Conservation (phyloP, 1,139 yeast species). For the Suhomyces panamericanus region DNA sequence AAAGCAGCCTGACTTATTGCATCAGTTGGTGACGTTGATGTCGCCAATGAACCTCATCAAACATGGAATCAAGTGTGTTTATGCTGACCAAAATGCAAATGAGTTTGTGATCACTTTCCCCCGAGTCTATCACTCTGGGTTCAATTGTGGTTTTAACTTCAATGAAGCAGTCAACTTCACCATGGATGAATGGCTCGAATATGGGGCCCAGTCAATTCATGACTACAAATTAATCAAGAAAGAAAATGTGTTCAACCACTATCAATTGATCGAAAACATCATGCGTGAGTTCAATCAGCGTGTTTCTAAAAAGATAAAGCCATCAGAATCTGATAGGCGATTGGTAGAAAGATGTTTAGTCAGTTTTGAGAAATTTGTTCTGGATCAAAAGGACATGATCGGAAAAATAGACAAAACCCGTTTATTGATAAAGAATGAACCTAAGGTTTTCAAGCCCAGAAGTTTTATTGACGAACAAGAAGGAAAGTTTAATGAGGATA, state of each 20-base stretch:
- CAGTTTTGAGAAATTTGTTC: conserved; percentile 27
- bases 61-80: conserved; percentile 60
- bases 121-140: conserved; percentile 78
- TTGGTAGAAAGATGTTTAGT: conserved; percentile 27
- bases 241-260: conserved; percentile 58
- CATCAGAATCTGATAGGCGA: conserved; percentile 9
- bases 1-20: conserved; percentile 84
- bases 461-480: conserved; percentile 21
- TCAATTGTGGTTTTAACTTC: conserved; percentile 73
- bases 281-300: conserved; percentile 23
- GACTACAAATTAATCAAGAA: conserved; percentile 58
- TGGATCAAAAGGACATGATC: conserved; percentile 16
- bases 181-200: conserved; percentile 64
- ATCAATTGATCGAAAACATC: conserved; percentile 40
- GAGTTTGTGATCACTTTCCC: conserved; percentile 77
- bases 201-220: conserved; percentile 56
- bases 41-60: conserved; percentile 61
- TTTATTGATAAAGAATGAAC: conserved; percentile 16
- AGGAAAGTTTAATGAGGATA: conserved; percentile 16
- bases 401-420: conserved; percentile 14
- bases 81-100: conserved; percentile 79
- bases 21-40: conserved; percentile 79
- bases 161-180: conserved; percentile 85
- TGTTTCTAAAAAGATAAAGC: not conserved
- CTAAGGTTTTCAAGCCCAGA: conserved; percentile 17